Evolutionary conservation across 2,329 filamentous ascomycete species (phyloP).

Genomic region (Ophiocordyceps camponoti-leonardi): DNA sequence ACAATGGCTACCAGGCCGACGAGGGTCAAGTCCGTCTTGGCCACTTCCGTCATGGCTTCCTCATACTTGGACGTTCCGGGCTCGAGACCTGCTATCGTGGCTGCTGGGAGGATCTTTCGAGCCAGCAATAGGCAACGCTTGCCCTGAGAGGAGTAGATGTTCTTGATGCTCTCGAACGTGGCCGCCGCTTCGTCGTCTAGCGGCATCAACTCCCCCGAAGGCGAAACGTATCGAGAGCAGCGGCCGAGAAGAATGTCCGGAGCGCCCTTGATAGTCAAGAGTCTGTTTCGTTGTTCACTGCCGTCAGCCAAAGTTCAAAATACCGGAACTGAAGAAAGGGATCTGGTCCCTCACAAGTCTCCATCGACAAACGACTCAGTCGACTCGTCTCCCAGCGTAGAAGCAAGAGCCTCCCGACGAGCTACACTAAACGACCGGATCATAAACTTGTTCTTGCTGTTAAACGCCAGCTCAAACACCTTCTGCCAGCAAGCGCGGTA

Average conservation of each 20-base stretch:
- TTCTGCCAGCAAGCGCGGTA: constrained; percentile 46
- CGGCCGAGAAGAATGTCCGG: constrained; percentile 54
- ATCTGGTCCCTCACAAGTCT: constrained; percentile 18
- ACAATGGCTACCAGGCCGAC: constrained; percentile 63
- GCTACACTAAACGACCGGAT: constrained; percentile 39
- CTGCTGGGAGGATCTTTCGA: constrained; percentile 35
- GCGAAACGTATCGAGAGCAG: constrained; percentile 38
- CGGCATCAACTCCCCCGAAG: constrained; percentile 32
- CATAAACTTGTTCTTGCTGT: constrained; percentile 76
- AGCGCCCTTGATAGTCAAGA: constrained; percentile 64
- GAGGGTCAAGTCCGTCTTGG: constrained; percentile 43
- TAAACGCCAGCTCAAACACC: constrained; percentile 54
- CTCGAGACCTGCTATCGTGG: constrained; percentile 16
- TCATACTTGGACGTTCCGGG: constrained; percentile 30
- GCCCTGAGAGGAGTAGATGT: constrained; percentile 50
- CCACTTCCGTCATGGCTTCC: constrained; percentile 35
- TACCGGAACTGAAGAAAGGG: too few species aligned
- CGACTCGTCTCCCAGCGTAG: constrained; percentile 20
- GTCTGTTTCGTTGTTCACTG: constrained; percentile 10
- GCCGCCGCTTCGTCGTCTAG: constrained; percentile 27
- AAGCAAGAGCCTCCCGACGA: constrained; percentile 12
- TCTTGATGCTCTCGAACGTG: constrained; percentile 41
- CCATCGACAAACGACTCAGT: constrained; percentile 15
- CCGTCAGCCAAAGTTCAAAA: too few species aligned
- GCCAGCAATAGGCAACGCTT: constrained; percentile 52